These are phyloP conservation scores for Cenchrus fungigraminus DNA, from an alignment of 176 grass and related monocot species.

Conservation along the genomic window DNA sequence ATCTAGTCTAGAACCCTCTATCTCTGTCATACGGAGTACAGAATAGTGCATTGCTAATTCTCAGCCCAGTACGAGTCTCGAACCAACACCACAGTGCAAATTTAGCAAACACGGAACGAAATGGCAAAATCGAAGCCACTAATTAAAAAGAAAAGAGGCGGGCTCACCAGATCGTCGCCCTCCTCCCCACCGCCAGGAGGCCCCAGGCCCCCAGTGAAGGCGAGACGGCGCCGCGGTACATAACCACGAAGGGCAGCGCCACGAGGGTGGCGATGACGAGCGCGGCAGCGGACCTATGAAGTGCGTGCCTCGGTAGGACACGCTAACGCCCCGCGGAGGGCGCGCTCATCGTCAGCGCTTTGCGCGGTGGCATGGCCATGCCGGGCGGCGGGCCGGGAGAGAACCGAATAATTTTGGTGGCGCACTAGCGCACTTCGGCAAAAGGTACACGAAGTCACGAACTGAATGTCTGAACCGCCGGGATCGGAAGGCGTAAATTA, in stretches of 20 bases:
- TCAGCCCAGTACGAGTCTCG: neutral
- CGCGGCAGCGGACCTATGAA: neutral
- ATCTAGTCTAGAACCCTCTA: too few relatives aligned
- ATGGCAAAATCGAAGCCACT: neutral
- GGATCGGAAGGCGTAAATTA: too few relatives aligned
- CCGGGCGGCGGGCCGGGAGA: neutral
- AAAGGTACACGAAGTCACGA: too few relatives aligned
- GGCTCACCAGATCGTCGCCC: slow-evolving; percentile 38
- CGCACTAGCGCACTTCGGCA: too few relatives aligned
- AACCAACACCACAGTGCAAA: neutral
- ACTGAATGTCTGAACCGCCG: too few relatives aligned
- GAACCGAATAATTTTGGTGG: neutral
- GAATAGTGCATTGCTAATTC: neutral
- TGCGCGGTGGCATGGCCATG: slow-evolving; percentile 31
- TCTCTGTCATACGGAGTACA: neutral
- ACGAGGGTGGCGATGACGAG: slow-evolving; percentile 48
- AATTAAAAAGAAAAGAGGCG: neutral
- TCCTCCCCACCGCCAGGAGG: slow-evolving; percentile 23
- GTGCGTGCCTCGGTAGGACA: neutral
- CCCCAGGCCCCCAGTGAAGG: neutral
- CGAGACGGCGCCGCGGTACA: slow-evolving; percentile 47
- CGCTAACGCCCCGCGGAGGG: neutral
- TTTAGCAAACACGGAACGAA: neutral
- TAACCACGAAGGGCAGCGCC: slow-evolving; percentile 42
- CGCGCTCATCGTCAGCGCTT: slow-evolving; percentile 9